Percentiles rank a stretch among this genome's conserved stretches.
Evolutionary conservation across 2,329 filamentous ascomycete genomes (phyloP).

Genomic region (Teratosphaeria epicoccoides): DNA sequence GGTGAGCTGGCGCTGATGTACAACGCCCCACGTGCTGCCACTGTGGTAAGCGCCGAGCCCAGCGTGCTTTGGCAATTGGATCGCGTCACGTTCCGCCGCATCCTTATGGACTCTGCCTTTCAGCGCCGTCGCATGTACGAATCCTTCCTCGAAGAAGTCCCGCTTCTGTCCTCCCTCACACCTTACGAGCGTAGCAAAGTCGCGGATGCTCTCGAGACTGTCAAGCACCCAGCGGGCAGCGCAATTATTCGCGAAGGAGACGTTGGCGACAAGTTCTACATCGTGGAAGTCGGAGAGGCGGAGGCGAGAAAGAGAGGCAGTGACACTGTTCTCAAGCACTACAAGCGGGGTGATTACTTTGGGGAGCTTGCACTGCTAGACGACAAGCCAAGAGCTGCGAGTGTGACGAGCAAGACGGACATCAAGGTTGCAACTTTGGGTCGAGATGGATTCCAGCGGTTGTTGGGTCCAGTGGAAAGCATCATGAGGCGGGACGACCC

Average conservation of each 20-base stretch:
- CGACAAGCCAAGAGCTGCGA: conserved; percentile 85
- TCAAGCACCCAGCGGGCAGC: conserved; percentile 70
- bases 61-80: conserved; percentile 91
- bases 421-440: conserved; percentile 88
- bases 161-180: conserved; percentile 70
- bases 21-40: conserved; percentile 90
- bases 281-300: conserved; percentile 78
- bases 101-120: conserved; percentile 96
- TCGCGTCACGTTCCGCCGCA: conserved; percentile 90
- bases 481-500: conserved; percentile 76
- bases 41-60: conserved; percentile 72
- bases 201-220: conserved; percentile 85
- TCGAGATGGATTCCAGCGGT: conserved; percentile 86
- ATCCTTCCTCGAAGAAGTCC: conserved; percentile 88
- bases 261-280: conserved; percentile 80
- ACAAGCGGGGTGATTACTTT: conserved; percentile 91
- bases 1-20: conserved; percentile 98
- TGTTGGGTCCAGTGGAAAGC: conserved; percentile 84
- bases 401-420: conserved; percentile 70
- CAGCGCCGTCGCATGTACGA: conserved; percentile 95
- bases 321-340: conserved; percentile 62
- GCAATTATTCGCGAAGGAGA: conserved; percentile 87
- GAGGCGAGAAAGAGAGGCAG: conserved; percentile 74
- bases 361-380: conserved; percentile 89
- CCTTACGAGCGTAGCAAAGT: conserved; percentile 95